Evolutionary conservation across 106 monocot genomes (phyloP), one percentile per base, ranked within the genome.

Genomic region (Hemerocallis citrina): DNA sequence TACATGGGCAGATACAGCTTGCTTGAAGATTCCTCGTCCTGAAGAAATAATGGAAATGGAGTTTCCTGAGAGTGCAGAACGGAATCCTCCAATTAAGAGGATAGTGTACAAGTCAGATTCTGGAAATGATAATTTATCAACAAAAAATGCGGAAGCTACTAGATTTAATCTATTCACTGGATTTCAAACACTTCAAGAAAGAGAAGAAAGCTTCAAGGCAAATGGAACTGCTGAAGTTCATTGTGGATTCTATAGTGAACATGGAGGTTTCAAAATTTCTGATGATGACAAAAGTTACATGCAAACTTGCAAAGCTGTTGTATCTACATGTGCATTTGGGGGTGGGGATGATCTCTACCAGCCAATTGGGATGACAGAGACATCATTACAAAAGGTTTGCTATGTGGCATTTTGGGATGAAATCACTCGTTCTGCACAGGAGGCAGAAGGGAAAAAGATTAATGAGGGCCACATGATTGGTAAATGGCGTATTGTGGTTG

Each of bases 381-480:
- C 66, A 35, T 91, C 96, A 52, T 65, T 88, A 31, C 37, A 49
- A 56, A 88, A 88, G 86, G 91, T 91, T 55, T 98, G 91, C 62
- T 98, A 84, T 66, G 91, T 91, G 55, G 91, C 91, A 34, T 98
- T 98, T 70, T 98, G 96, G 96, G 96, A 98, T 75, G 91, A 91
- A 72, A 77, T 98, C 51, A 98, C 96, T 60, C 73, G 42, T 21
- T 68, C 68, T 52, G 39, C 84, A 69, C 96, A 91, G 59, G 79
- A 91, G 68, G 70, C 68, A 42, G 74, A 85, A 68, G 84, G 84
- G 34, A 88, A 67, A 37, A 62, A 61, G 55, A 77, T 81, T 44
- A 70, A 64, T 44, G 77, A 81, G 42, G 67, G 75, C 10, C 52
- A 54, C 14, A 91, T 82, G 79, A 82, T 98, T 68, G 91, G 88